phyloP scores from a whole-genome alignment of 306 rosid genomes.

The Spatholobus suberectus region DNA sequence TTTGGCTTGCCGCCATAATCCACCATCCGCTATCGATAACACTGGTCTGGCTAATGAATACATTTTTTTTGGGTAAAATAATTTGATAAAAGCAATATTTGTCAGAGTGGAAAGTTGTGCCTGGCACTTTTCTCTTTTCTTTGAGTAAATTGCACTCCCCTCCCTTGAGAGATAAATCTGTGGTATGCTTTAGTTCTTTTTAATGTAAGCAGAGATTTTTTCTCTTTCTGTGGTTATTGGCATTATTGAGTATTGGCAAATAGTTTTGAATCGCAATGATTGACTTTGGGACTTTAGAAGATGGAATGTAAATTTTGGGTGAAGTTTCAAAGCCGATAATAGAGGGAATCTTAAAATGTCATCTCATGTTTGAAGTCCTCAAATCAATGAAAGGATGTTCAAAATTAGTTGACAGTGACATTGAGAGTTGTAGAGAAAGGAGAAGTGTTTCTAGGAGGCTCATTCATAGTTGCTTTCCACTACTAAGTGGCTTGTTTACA shows the following conservation, averaged over 20 bases:
- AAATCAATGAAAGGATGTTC: neutral
- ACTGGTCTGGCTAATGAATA: too few species aligned
- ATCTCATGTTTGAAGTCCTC: neutral
- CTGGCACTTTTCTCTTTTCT: neutral
- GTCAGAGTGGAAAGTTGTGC: neutral
- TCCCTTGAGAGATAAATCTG: neutral
- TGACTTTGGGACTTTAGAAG: neutral
- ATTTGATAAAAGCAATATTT: conserved; percentile 7
- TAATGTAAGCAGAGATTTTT: neutral
- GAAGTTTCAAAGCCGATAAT: neutral
- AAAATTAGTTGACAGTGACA: neutral
- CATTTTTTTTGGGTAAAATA: neutral
- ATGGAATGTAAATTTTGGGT: neutral
- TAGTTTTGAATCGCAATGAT: neutral
- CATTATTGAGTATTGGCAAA: neutral
- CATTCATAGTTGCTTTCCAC: neutral
- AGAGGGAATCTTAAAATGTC: neutral
- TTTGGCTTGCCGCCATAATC: too few species aligned
- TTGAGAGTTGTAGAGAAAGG: neutral
- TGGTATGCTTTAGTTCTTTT: neutral
- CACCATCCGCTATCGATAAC: too few species aligned
- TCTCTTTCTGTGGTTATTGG: neutral
- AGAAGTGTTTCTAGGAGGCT: neutral
- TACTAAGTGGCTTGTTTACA: neutral
- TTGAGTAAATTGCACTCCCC: neutral